Percentiles rank a stretch among this genome's conserved stretches.
phyloP scores from a whole-genome alignment of 371 early-diverging fungal genomes.

The Dinochytrium kinnereticum region DNA sequence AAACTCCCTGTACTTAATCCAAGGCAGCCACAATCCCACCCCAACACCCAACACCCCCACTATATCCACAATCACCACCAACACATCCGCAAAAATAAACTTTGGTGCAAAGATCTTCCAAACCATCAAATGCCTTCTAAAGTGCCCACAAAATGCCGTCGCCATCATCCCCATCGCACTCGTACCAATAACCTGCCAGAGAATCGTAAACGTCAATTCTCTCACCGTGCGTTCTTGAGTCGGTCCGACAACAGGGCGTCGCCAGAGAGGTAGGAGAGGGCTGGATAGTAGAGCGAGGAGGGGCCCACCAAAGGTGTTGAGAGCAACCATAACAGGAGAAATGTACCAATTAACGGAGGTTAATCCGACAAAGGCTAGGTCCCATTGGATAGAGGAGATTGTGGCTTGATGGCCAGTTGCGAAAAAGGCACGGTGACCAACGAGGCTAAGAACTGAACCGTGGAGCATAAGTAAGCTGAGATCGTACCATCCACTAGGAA shows the following conservation, averaged over 20 bases:
- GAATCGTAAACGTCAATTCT: slow-evolving; percentile 22
- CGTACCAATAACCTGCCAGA: slow-evolving; percentile 19
- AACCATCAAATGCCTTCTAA: slow-evolving; percentile 90
- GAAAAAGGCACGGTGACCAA: slow-evolving; percentile 80
- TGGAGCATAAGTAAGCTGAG: slow-evolving; percentile 22
- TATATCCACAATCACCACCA: slow-evolving; percentile 49
- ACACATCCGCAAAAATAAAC: slow-evolving; percentile 72
- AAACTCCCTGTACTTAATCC: slow-evolving; percentile 22
- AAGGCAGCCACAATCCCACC: slow-evolving; percentile 35
- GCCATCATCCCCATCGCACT: slow-evolving; percentile 32
- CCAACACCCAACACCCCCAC: slow-evolving; percentile 42
- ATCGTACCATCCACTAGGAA: neutral
- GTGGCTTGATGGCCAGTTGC: slow-evolving; percentile 91
- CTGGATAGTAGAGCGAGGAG: slow-evolving; percentile 55
- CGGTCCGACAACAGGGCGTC: slow-evolving; percentile 29
- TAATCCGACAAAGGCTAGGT: slow-evolving; percentile 85
- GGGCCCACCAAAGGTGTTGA: slow-evolving; percentile 79
- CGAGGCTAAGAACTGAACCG: slow-evolving; percentile 41
- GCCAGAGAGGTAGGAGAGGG: slow-evolving; percentile 45
- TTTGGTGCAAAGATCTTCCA: slow-evolving; percentile 95
- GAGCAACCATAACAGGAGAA: slow-evolving; percentile 72
- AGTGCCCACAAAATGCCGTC: slow-evolving; percentile 64
- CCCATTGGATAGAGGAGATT: slow-evolving; percentile 88
- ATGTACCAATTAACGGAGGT: slow-evolving; percentile 66
- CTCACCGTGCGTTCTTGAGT: slow-evolving; percentile 14